Base-by-base conservation (phyloP, 2,329 filamentous ascomycete genomes). In the Cladophialophora psammophila region DNA sequence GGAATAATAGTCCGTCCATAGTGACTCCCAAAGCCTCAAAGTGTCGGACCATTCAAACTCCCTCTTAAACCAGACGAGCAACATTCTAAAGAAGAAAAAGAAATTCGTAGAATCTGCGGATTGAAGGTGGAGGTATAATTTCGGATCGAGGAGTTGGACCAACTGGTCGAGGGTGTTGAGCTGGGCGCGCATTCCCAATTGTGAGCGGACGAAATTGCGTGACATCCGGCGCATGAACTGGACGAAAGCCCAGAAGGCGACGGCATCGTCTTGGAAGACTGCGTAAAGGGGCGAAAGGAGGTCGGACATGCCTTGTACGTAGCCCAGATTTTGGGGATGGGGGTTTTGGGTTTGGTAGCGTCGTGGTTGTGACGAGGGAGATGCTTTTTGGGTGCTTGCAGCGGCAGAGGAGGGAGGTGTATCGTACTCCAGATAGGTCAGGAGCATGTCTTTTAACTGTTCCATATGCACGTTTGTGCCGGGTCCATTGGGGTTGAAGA, bases 361-460 rank as follows among this genome's bases (percentile, higher is more conserved):
- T 35, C 55, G 58, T 48, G 31, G 60, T 34, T 61, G 50, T 40
- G 58, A 52, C 3, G 65, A 66, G 32, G 68, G 52, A 12, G 65
- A 61, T 9, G 68, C 32, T 15, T 50, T 8, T 36, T 38, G 53
- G 12, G 52, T 2, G 20, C n/a, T 20, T 2, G 61, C 10, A 32
- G 60, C 31, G 38, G 32, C 56, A 26, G 67, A 20, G 18, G 70
- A 67, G 36, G 71, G 70, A 42, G 72, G 72, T 13, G 71, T 72
- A 81, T 99, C 99, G 80, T 96, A 96, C 80, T 99, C 95, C 77
- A 99, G 98, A 79, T 99, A 99, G 0, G 95, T 98, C 18, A 99
- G 85, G 0, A 99, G 89, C 92, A 99, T 96, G 77, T 99, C 95
- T 81, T 99, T 99, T 88, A 99, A 92, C 81, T 99, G 95, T 80